Evolutionary conservation across 2,329 filamentous ascomycete genomes (phyloP).

Genomic region (Colletotrichum higginsianum): DNA sequence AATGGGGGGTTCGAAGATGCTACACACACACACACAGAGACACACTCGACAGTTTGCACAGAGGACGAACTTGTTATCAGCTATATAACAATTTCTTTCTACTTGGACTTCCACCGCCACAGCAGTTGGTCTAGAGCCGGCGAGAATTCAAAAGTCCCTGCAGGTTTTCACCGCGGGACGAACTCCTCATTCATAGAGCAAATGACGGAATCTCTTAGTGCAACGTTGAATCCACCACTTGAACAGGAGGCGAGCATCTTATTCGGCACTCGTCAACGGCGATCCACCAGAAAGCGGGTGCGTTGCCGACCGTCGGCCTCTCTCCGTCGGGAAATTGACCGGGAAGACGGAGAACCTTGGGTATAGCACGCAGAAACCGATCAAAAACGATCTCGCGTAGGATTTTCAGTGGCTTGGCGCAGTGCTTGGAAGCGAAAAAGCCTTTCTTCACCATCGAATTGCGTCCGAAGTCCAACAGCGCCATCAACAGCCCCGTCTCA

Average conservation of each 20-base stretch:
- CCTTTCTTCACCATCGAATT: neutral
- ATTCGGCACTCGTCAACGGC: constrained; percentile 10
- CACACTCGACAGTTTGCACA: neutral
- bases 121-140: neutral
- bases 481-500: neutral
- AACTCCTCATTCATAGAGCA: constrained; percentile 24
- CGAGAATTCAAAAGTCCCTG: neutral
- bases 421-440: neutral
- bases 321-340: constrained; percentile 25
- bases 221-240: constrained; percentile 25
- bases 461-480: neutral
- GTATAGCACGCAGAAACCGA: neutral
- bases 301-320: neutral
- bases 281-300: constrained; percentile 1
- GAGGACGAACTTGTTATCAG: neutral
- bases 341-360: neutral
- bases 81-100: neutral
- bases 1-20: neutral
- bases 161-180: constrained; percentile 1
- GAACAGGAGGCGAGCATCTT: neutral
- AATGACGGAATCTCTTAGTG: constrained; percentile 39
- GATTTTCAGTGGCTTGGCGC: neutral
- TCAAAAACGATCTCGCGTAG: neutral
- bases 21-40: too few species aligned
- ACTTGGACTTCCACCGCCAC: neutral